phyloP scores from a whole-genome alignment of 169 alveolate genomes.

The Perkinsus olseni region DNA sequence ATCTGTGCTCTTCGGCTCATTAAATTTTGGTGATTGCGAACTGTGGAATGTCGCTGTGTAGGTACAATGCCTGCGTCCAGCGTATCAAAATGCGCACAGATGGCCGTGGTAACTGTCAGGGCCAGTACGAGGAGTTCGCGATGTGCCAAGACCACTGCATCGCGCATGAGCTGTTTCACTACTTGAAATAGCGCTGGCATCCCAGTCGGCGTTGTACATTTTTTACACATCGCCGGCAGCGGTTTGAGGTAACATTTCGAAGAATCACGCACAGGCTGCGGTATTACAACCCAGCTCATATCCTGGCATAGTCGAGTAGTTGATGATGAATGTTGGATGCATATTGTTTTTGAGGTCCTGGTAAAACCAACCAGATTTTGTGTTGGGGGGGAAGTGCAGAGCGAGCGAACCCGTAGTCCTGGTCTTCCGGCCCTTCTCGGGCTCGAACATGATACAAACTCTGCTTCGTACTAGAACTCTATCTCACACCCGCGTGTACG shows the following conservation, averaged over 20 bases:
- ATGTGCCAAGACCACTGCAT: slow-evolving; percentile 40
- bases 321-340: neutral
- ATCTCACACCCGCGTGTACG: too few relatives aligned
- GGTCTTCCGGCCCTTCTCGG: too few relatives aligned
- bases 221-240: neutral
- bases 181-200: slow-evolving; percentile 6
- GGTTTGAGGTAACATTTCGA: neutral
- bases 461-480: too few relatives aligned
- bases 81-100: slow-evolving; percentile 37
- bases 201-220: neutral
- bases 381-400: too few relatives aligned
- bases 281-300: neutral
- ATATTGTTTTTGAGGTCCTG: neutral
- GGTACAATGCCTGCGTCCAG: slow-evolving; percentile 24
- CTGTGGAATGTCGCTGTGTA: too few relatives aligned
- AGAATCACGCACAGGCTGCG: neutral
- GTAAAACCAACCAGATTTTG: neutral
- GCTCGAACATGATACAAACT: too few relatives aligned
- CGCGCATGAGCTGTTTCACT: slow-evolving; percentile 37
- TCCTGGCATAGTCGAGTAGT: neutral
- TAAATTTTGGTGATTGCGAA: too few relatives aligned
- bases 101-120: slow-evolving; percentile 36
- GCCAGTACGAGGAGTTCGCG: slow-evolving; percentile 37
- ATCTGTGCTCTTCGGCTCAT: too few relatives aligned
- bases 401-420: too few relatives aligned